Evolutionary conservation across 208 protist genomes (phyloP).

Genomic region (Perkinsela sp.): DNA sequence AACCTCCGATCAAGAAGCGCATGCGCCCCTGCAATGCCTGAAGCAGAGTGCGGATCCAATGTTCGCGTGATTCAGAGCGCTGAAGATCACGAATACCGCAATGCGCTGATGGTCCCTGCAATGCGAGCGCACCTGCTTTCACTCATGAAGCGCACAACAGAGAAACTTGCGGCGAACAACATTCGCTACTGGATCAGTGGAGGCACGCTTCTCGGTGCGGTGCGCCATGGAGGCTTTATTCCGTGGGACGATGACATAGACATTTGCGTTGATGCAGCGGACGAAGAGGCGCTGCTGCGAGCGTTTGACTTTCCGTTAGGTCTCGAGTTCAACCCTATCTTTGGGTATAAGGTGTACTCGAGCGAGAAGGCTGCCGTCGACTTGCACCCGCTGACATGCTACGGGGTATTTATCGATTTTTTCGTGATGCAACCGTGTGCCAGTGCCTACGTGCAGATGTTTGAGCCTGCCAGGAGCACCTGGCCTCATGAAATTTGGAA

Average conservation of each 20-base stretch:
- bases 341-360: constrained; percentile 13
- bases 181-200: constrained; percentile 6
- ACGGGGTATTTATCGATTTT: constrained; percentile 11
- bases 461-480: not conserved
- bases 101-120: not conserved
- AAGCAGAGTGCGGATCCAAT: not conserved
- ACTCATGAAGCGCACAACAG: not conserved
- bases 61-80: not conserved
- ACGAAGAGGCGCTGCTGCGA: constrained; percentile 6
- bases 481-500: not conserved
- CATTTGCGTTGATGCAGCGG: constrained; percentile 5
- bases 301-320: constrained; percentile 4
- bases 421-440: constrained; percentile 5
- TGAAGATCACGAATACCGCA: not conserved
- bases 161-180: not conserved
- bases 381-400: constrained; percentile 3
- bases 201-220: constrained; percentile 11
- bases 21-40: not conserved
- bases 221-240: constrained; percentile 10
- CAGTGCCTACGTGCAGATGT: not conserved
- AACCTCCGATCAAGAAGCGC: not conserved
- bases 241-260: constrained; percentile 16
- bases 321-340: constrained; percentile 10
- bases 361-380: not conserved
- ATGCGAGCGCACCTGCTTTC: not conserved